These are phyloP conservation scores for Russula ochroleuca DNA, from an alignment of 768 basidiomycete genomes.

Conservation along the genomic window DNA sequence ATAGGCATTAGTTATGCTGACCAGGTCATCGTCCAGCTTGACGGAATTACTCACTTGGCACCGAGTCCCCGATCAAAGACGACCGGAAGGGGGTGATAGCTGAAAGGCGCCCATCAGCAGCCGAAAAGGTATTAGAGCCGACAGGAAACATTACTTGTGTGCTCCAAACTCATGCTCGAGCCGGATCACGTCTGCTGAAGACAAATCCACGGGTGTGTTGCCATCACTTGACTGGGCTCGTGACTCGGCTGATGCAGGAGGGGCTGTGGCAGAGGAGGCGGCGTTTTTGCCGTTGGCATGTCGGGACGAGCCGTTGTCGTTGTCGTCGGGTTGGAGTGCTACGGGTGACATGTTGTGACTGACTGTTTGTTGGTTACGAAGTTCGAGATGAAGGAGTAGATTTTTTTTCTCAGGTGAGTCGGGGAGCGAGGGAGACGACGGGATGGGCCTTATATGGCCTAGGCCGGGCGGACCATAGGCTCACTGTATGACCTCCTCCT, in stretches of 20 bases:
- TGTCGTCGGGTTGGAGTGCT: constrained; percentile 17
- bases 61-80: constrained; percentile 90
- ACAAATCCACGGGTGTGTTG: constrained; percentile 36
- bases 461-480: constrained; percentile 15
- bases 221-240: background rate
- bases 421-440: background rate
- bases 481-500: background rate
- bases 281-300: constrained; percentile 25
- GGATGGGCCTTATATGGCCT: background rate
- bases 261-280: constrained; percentile 13
- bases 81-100: constrained; percentile 93
- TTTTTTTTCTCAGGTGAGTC: background rate
- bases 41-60: constrained; percentile 66
- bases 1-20: constrained; percentile 22
- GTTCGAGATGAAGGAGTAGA: background rate
- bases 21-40: constrained; percentile 33
- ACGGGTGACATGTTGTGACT: constrained; percentile 17
- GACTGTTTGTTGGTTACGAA: background rate
- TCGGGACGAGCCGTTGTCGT: constrained; percentile 7
- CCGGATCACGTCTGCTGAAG: constrained; percentile 67
- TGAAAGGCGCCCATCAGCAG: constrained; percentile 34
- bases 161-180: constrained; percentile 81
- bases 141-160: constrained; percentile 70
- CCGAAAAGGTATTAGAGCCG: background rate
- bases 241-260: constrained; percentile 3